Evolutionary conservation across 306 rosid species (phyloP).

Genomic region (Quercus suber): DNA sequence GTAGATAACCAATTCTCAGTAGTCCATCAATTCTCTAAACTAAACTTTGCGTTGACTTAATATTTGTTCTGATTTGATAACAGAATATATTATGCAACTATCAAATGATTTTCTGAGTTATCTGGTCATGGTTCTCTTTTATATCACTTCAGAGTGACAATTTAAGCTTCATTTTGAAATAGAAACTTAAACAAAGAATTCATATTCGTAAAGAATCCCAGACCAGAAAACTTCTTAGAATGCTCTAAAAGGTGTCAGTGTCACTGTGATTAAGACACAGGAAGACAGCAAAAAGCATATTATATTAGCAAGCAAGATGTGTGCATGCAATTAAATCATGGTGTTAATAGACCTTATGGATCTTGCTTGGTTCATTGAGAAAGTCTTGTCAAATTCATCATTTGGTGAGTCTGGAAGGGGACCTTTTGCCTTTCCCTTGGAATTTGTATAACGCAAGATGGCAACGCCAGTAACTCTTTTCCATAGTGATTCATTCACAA

Average conservation of each 20-base stretch:
- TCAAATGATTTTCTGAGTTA: no score
- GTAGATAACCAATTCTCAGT: neutral
- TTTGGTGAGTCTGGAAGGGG: conserved; percentile 78
- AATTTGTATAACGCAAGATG: conserved; percentile 78
- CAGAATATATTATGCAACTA: neutral
- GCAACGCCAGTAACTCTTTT: conserved; percentile 88
- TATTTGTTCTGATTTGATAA: neutral
- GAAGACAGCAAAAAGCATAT: neutral
- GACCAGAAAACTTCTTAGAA: neutral
- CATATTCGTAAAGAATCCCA: neutral
- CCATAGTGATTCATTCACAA: conserved; percentile 84
- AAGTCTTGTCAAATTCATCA: conserved; percentile 87
- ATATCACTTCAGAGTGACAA: neutral
- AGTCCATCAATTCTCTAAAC: neutral
- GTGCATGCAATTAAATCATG: neutral
- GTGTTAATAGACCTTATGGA: conserved; percentile 70
- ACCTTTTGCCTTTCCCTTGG: conserved; percentile 92
- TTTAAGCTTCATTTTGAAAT: neutral
- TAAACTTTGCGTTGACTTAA: neutral
- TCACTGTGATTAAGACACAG: neutral
- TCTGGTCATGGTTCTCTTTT: neutral
- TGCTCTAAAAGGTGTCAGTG: neutral
- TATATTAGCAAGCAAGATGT: neutral
- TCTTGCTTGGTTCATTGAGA: conserved; percentile 98
- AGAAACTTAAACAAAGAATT: neutral